These are phyloP conservation scores for Pseudogymnoascus sp. DNA, from an alignment of 2,329 filamentous ascomycete genomes.

Conservation along the genomic window DNA sequence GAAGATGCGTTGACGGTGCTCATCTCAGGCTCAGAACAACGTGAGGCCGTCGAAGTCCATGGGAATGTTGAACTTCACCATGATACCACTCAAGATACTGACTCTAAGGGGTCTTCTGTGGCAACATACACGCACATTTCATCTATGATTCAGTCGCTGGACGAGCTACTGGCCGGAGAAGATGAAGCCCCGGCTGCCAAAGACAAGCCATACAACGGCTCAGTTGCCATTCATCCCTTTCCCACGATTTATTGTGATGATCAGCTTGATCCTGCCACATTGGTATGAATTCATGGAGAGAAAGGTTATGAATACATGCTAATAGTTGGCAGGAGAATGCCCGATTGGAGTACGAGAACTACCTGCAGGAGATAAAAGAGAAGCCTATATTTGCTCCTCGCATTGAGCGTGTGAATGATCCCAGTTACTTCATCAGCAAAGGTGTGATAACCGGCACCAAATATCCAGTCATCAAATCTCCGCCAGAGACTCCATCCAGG, in stretches of 20 bases:
- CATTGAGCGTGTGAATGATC: background rate
- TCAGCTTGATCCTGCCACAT: background rate
- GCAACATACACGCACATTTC: background rate
- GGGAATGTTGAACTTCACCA: too few species aligned
- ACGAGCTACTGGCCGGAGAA: background rate
- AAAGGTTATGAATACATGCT: background rate
- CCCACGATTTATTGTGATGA: background rate
- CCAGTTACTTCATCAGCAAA: background rate
- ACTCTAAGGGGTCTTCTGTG: background rate
- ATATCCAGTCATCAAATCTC: background rate
- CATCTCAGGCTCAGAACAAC: too few species aligned
- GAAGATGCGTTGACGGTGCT: background rate
- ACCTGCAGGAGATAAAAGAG: background rate
- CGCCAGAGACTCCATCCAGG: background rate
- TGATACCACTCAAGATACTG: background rate
- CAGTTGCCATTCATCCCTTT: background rate
- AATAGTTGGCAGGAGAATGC: background rate
- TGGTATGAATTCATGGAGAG: background rate
- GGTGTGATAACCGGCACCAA: background rate
- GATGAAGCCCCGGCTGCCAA: background rate
- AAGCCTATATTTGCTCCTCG: background rate
- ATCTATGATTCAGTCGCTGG: background rate
- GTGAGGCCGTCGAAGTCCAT: background rate
- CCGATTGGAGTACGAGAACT: background rate
- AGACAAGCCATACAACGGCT: background rate